These are phyloP conservation scores for Collybiopsis confluens DNA, from an alignment of 768 basidiomycete species.

Conservation along the genomic window DNA sequence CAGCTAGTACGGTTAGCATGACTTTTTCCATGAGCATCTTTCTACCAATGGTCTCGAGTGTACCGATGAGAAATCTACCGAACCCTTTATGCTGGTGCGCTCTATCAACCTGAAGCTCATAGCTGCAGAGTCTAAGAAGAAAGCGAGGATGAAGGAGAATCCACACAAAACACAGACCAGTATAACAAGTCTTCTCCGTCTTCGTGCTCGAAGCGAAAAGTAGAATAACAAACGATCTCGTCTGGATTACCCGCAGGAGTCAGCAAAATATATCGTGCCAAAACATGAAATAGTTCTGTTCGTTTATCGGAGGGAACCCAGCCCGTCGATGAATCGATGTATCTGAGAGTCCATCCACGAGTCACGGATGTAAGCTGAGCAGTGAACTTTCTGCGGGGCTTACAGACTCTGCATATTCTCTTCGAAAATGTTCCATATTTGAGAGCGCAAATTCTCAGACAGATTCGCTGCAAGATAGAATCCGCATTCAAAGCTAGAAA, in stretches of 20 bases:
- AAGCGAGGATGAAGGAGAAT: not conserved
- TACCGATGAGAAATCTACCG: constrained; percentile 50
- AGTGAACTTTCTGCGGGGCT: constrained; percentile 18
- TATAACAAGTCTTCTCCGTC: constrained; percentile 58
- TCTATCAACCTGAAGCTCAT: constrained; percentile 66
- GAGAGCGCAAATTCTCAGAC: constrained; percentile 27
- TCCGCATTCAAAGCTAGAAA: constrained; percentile 13
- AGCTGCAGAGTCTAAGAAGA: constrained; percentile 38
- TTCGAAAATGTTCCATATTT: constrained; percentile 53
- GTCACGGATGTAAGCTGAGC: not conserved
- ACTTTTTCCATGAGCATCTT: constrained; percentile 62
- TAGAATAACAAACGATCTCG: constrained; percentile 36
- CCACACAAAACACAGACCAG: constrained; percentile 43
- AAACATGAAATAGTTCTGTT: constrained; percentile 53
- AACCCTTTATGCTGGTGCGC: constrained; percentile 47
- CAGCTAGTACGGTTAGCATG: constrained; percentile 73
- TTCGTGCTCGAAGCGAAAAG: constrained; percentile 77
- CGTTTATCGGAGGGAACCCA: constrained; percentile 58
- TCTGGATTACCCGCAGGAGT: constrained; percentile 12
- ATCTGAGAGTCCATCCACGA: constrained; percentile 31
- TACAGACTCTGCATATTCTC: constrained; percentile 54
- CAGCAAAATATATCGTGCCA: constrained; percentile 60
- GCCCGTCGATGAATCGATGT: constrained; percentile 54
- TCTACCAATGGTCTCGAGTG: constrained; percentile 45
- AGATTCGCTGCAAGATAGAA: constrained; percentile 28